Evolutionary conservation across 768 basidiomycete genomes (phyloP), one percentile per base, ranked within the genome.

Genomic region (Tylopilus intermedius): DNA sequence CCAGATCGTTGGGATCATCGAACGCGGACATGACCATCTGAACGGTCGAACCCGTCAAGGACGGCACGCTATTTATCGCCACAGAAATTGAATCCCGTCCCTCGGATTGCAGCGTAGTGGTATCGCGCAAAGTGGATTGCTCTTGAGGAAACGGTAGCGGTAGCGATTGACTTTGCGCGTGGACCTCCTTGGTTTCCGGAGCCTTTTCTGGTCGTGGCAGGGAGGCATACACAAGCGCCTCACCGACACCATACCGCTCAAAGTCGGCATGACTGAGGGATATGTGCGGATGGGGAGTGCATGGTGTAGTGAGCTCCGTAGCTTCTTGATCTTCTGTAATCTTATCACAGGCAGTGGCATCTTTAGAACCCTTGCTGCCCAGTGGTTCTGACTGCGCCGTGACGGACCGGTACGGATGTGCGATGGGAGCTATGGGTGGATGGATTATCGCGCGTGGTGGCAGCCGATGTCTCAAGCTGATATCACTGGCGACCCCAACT

Each of bases 1-100:
- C 84, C 7, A 89, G 72, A 57, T 89, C 86, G 51, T 84, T 83
- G 0, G 78, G 75, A 51, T 74, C 76, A 9, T 80, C 79, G 33
- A 88, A 69, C 2, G 76, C 76, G n/a, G 76, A 78, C 24, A 66
- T 51, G 29, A 62, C 64, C 64, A 67, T 59, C 39, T 60, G 66
- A 14, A 68, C 55, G 2, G 65, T 64, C 22, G 81, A 80, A 10
- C 76, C 39, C 61, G 64, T 73, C 57, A 63, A 73, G 52, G 59
- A 62, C 9, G 57, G 52, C 18, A 53, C 44, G 21, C 40, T 53
- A 38, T 39, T 49, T 27, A 55, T 45, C 47, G 39, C 50, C 32
- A 50, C n/a, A 6, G 48, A 53, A 32, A 46, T 54, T 1, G 47
- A 8, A 30, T 56, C 54, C 29, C 15, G 37, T 44, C 77, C 80